Conservation (phyloP, 1,139 yeast genomes). For the Scheffersomyces titani region DNA sequence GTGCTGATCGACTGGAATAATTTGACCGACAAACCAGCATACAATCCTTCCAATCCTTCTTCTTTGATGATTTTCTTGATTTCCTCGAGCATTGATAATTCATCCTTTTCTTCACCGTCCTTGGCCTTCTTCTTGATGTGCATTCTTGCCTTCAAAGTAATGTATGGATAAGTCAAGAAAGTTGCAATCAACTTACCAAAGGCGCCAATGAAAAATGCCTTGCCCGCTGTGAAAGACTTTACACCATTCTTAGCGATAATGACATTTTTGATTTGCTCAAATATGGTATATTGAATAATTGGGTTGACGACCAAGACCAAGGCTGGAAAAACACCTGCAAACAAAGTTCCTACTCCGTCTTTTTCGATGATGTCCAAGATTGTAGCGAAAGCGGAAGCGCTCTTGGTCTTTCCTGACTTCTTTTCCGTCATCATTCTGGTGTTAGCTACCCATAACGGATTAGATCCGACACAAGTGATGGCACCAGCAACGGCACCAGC, state of each 20-base stretch:
- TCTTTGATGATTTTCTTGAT: constrained; percentile 54
- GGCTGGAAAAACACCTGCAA: constrained; percentile 87
- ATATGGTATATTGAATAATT: constrained; percentile 86
- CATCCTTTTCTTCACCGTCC: constrained; percentile 18
- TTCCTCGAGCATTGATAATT: constrained; percentile 45
- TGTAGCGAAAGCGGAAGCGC: constrained; percentile 50
- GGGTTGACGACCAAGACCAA: constrained; percentile 84
- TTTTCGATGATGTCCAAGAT: constrained; percentile 62
- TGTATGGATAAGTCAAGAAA: constrained; percentile 83
- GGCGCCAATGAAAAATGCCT: constrained; percentile 88
- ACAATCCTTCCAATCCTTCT: constrained; percentile 77
- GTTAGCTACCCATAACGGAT: constrained; percentile 95
- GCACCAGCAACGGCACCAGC: constrained; percentile 90
- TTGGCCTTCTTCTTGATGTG: constrained; percentile 54
- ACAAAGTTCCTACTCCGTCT: constrained; percentile 73
- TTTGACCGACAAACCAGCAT: constrained; percentile 80
- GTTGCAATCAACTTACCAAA: constrained; percentile 88
- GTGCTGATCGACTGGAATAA: constrained; percentile 81
- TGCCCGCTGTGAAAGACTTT: constrained; percentile 52
- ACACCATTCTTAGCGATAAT: constrained; percentile 57
- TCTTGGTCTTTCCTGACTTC: constrained; percentile 18
- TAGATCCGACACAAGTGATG: constrained; percentile 80
- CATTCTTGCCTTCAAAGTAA: constrained; percentile 86
- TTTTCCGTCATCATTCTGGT: constrained; percentile 75
- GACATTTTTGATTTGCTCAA: constrained; percentile 78